A percentile compares a stretch with the other conserved stretches of the same genome.
Conservation (phyloP, 495 filamentous ascomycete species). For the Daldinia bambusicola region DNA sequence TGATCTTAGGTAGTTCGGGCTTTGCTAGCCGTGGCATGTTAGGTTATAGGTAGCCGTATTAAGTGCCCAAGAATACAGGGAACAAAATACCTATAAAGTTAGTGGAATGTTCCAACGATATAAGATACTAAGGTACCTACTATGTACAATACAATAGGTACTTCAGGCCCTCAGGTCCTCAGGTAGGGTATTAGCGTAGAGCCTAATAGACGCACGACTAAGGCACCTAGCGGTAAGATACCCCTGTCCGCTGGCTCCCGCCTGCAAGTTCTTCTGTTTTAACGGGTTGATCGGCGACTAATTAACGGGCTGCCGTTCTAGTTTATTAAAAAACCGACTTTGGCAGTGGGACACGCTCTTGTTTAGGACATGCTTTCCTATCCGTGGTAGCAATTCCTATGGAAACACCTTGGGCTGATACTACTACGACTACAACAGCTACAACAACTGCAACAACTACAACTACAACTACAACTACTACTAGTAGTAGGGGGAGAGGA, state of each 20-base stretch:
- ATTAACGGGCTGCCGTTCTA: conserved; percentile 43
- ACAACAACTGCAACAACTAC: too few relatives aligned
- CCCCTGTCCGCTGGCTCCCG: conserved; percentile 22
- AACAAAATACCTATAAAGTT: too few relatives aligned
- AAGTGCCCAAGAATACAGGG: not conserved
- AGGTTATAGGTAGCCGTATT: too few relatives aligned
- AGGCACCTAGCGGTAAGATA: conserved; percentile 32
- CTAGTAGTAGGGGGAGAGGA: not conserved
- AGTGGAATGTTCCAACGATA: too few relatives aligned
- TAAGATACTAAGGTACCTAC: too few relatives aligned
- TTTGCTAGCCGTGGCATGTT: conserved; percentile 2
- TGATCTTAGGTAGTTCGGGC: not conserved
- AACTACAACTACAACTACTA: too few relatives aligned
- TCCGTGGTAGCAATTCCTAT: conserved; percentile 14
- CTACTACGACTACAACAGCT: too few relatives aligned
- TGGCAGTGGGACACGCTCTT: conserved; percentile 12
- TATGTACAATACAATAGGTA: not conserved
- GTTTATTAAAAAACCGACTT: conserved; percentile 42
- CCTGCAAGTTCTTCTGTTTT: conserved; percentile 32
- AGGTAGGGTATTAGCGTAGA: not conserved
- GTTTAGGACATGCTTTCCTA: conserved; percentile 22
- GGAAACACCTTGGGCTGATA: conserved; percentile 5
- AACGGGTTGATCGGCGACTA: conserved; percentile 49
- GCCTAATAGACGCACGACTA: conserved; percentile 6
- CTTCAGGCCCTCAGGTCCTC: not conserved